Conservation (phyloP, 2,329 filamentous ascomycete species). For the Fusarium bactridioides region DNA sequence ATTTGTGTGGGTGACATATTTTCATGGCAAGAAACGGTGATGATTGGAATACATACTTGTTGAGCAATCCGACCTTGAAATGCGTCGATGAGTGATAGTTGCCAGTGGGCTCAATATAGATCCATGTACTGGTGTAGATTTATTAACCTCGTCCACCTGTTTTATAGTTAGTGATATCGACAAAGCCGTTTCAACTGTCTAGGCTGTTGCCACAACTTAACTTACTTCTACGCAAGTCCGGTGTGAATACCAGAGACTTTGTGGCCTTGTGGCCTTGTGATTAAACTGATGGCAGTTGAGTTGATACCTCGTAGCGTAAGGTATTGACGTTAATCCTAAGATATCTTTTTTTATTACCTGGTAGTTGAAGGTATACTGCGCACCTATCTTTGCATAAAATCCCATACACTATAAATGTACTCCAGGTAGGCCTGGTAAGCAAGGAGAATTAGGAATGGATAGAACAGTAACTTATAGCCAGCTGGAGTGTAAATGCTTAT, state of each 20-base stretch:
- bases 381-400: neutral
- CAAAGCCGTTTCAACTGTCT: neutral
- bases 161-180: neutral
- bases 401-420: neutral
- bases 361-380: too few species aligned
- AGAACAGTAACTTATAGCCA: neutral
- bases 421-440: neutral
- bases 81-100: neutral
- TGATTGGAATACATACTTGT: slow-evolving; percentile 2
- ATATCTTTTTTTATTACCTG: neutral
- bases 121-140: neutral
- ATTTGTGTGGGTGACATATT: neutral
- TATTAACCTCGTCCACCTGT: neutral
- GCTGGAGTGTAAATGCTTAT: neutral
- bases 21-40: neutral
- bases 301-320: neutral
- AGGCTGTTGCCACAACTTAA: neutral
- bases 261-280: neutral
- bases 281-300: neutral
- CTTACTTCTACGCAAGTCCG: neutral
- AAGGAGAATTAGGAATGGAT: neutral
- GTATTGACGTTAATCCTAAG: neutral
- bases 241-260: neutral
- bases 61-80: neutral
- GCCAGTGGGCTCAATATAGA: neutral